phyloP scores from a whole-genome alignment of 345 rosid genomes.

The Citrus hindsii region DNA sequence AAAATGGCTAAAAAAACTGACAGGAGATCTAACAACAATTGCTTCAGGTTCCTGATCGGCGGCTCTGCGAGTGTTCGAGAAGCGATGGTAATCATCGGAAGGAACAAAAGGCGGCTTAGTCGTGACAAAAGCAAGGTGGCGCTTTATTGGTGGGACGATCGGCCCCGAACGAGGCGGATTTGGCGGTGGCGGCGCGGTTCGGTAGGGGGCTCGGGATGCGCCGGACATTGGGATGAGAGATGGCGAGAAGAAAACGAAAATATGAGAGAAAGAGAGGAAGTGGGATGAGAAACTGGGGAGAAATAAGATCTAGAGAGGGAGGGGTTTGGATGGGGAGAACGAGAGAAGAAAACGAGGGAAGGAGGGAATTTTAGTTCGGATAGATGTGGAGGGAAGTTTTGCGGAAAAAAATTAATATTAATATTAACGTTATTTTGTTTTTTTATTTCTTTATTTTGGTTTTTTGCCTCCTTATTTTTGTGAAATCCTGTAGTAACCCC shows the following conservation, averaged over 20 bases:
- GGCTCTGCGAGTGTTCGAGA: constrained; percentile 26
- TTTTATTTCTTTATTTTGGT: background rate
- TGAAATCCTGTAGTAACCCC: background rate
- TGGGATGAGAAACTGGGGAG: background rate
- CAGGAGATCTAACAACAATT: constrained; percentile 73
- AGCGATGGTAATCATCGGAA: constrained; percentile 67
- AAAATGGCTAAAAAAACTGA: constrained; percentile 32
- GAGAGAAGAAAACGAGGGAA: constrained; percentile 66
- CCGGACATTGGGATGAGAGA: constrained; percentile 43
- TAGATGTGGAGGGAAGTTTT: constrained; percentile 68
- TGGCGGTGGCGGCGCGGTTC: constrained; percentile 34
- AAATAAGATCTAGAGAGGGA: constrained; percentile 16
- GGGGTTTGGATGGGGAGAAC: constrained; percentile 1
- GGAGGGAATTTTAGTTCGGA: constrained; percentile 67
- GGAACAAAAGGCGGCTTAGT: constrained; percentile 72
- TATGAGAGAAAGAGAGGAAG: background rate
- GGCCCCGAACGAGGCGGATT: constrained; percentile 29
- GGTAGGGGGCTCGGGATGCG: constrained; percentile 43
- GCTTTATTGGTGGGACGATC: constrained; percentile 64
- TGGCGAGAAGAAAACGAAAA: background rate
- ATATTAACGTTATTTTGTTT: background rate
- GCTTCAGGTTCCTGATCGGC: constrained; percentile 61
- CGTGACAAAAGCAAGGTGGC: constrained; percentile 71
- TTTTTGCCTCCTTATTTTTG: background rate
- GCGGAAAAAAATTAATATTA: constrained; percentile 2